Percentiles rank a stretch among this genome's conserved stretches.
Conservation (phyloP, 1,139 yeast genomes). For the Candida anutae region DNA sequence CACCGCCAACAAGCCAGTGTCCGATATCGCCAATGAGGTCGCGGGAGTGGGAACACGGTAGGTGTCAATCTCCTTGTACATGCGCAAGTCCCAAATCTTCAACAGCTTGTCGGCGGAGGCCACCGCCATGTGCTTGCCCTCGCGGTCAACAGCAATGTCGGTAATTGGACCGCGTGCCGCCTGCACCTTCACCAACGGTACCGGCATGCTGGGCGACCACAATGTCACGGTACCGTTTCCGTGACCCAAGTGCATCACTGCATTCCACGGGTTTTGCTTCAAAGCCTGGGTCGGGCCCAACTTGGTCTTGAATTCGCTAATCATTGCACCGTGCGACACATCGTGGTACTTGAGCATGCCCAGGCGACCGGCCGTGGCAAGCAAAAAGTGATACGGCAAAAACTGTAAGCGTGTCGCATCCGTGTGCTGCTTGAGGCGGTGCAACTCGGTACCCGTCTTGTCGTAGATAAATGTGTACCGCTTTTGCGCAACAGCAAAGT, state of each 20-base stretch:
- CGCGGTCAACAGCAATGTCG: slow-evolving; percentile 80
- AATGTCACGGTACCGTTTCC: slow-evolving; percentile 86
- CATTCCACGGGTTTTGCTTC: slow-evolving; percentile 94
- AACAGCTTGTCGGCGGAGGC: slow-evolving; percentile 81
- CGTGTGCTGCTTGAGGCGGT: slow-evolving; percentile 81
- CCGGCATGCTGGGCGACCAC: slow-evolving; percentile 88
- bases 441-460: slow-evolving; percentile 84
- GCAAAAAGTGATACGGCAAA: slow-evolving; percentile 83
- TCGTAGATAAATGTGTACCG: slow-evolving; percentile 91
- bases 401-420: slow-evolving; percentile 81
- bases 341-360: slow-evolving; percentile 91
- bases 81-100: slow-evolving; percentile 92
- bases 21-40: slow-evolving; percentile 70
- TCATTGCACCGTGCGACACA: slow-evolving; percentile 84
- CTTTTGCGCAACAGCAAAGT: slow-evolving; percentile 94
- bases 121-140: slow-evolving; percentile 91
- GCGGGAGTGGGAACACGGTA: slow-evolving; percentile 85
- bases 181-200: slow-evolving; percentile 79
- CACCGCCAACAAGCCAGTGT: slow-evolving; percentile 77
- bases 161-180: slow-evolving; percentile 82
- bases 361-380: slow-evolving; percentile 82
- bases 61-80: slow-evolving; percentile 65
- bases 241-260: slow-evolving; percentile 90
- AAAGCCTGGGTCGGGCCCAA: slow-evolving; percentile 84
- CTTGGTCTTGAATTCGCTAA: slow-evolving; percentile 78